These are phyloP conservation scores for Yamadazyma mexicana DNA, from an alignment of 1,139 yeast species.

Conservation along the genomic window DNA sequence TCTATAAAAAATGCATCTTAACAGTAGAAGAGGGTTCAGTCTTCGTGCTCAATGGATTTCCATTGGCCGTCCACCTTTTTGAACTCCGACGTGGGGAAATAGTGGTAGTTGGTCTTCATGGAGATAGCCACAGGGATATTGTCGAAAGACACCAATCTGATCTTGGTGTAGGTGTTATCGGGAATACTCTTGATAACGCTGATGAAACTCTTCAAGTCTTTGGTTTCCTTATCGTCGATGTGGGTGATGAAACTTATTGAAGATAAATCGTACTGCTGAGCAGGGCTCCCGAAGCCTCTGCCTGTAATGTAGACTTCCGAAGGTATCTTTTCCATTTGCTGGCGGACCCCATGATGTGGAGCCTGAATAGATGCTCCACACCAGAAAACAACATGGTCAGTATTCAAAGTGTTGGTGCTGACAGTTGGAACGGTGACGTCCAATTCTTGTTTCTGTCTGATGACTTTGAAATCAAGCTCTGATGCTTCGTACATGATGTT, in stretches of 20 bases:
- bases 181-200: conserved; percentile 64
- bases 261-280: conserved; percentile 77
- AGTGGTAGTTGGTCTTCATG: conserved; percentile 84
- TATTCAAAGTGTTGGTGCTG: conserved; percentile 55
- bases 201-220: conserved; percentile 65
- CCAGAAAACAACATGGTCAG: conserved; percentile 73
- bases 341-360: conserved; percentile 55
- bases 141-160: conserved; percentile 81
- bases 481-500: conserved; percentile 52
- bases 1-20: too few relatives aligned
- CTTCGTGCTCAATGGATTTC: conserved; percentile 39
- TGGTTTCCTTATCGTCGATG: conserved; percentile 75
- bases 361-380: conserved; percentile 70
- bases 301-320: conserved; percentile 78
- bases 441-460: conserved; percentile 53
- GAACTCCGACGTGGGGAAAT: conserved; percentile 80
- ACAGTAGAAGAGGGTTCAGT: too few relatives aligned
- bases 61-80: conserved; percentile 51
- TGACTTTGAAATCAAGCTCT: conserved; percentile 56
- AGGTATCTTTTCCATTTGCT: conserved; percentile 76
- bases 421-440: conserved; percentile 65
- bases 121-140: conserved; percentile 84
- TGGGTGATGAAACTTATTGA: conserved; percentile 86
- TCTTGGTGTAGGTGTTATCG: conserved; percentile 77
- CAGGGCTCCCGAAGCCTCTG: conserved; percentile 80